Base-by-base conservation (phyloP, 2,329 filamentous ascomycete genomes). In the Blastomyces emzantsi region DNA sequence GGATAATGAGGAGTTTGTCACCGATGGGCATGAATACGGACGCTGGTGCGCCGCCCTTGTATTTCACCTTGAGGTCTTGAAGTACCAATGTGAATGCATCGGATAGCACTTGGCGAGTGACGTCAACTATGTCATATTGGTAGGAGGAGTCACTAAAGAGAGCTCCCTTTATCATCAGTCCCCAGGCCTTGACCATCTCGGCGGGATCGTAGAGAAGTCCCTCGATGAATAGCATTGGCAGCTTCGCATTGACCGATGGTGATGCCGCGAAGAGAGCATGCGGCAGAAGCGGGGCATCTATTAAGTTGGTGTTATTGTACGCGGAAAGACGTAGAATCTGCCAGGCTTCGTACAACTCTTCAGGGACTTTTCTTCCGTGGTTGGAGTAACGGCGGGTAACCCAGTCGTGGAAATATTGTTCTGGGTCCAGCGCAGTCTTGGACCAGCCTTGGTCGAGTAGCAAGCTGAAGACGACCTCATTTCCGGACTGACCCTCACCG, bases 361-460 rank as follows among this genome's bases (percentile, higher is more conserved):
- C 22, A 11, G 45, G 45, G 45, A 47, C 45, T 47, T 22, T 47
- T 47, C 45, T 47, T 11, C 19, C 45, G 45, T 6, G 45, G 19
- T 19, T 8, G n/a, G 45, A 47, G 17, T 47, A 47, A 47, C 45
- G 45, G 45, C 45, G 45, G 7, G 45, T 47, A 47, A 47, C 45
- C 45, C 45, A 47, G 6, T 47, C n/a, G n/a, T 9, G 45, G 45
- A 47, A n/a, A 22, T 83, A 83, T 0, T 63, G 36, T 3, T 70
- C 63, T 0, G 78, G 80, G 58, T 82, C 73, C 56, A 83, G 77
- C 0, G 80, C 75, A 0, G 68, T 69, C 8, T 55, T 52, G 1
- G 74, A 76, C 81, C 81, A 83, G 2, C 79, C 80, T 67, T 83
- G 81, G 63, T 81, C 79, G 0, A 83, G 73, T 0, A 83, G 73